phyloP scores from a whole-genome alignment of 768 basidiomycete species.

The Inosperma sp. region DNA sequence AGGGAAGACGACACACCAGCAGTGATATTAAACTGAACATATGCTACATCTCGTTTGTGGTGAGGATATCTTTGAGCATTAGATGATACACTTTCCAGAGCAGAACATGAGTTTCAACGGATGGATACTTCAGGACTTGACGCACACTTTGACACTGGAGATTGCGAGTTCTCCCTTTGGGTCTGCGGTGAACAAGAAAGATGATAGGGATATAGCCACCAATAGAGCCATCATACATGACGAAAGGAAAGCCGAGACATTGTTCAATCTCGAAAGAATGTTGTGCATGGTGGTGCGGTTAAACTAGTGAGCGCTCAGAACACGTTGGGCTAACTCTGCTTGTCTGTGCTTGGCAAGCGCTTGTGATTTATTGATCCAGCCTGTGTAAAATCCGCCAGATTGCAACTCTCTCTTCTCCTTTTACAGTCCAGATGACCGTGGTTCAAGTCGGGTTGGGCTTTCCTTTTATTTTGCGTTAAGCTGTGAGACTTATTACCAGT shows the following conservation, averaged over 20 bases:
- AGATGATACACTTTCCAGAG: slow-evolving; percentile 33
- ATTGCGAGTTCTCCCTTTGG: slow-evolving; percentile 57
- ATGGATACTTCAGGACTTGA: slow-evolving; percentile 5
- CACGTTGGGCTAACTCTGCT: too few species aligned
- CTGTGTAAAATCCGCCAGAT: too few species aligned
- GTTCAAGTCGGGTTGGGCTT: too few species aligned
- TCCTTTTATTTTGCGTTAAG: too few species aligned
- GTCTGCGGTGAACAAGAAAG: slow-evolving; percentile 56
- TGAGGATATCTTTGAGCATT: slow-evolving; percentile 50
- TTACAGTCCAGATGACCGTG: too few species aligned
- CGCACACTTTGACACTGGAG: slow-evolving; percentile 74
- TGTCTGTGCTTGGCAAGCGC: background rate
- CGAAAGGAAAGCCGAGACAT: slow-evolving; percentile 66
- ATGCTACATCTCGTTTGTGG: slow-evolving; percentile 70
- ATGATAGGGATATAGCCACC: slow-evolving; percentile 66
- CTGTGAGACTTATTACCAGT: too few species aligned
- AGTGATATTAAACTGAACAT: slow-evolving; percentile 75
- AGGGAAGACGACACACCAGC: slow-evolving; percentile 52
- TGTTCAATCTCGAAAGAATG: slow-evolving; percentile 66
- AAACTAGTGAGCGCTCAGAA: background rate
- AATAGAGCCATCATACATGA: slow-evolving; percentile 72
- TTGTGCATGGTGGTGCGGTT: slow-evolving; percentile 63
- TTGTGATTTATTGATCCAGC: background rate
- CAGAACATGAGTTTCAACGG: slow-evolving; percentile 4
- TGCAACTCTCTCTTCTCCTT: too few species aligned